These are phyloP conservation scores for Haematococcus lacustris DNA, from an alignment of 139 green algal species.

Conservation along the genomic window DNA sequence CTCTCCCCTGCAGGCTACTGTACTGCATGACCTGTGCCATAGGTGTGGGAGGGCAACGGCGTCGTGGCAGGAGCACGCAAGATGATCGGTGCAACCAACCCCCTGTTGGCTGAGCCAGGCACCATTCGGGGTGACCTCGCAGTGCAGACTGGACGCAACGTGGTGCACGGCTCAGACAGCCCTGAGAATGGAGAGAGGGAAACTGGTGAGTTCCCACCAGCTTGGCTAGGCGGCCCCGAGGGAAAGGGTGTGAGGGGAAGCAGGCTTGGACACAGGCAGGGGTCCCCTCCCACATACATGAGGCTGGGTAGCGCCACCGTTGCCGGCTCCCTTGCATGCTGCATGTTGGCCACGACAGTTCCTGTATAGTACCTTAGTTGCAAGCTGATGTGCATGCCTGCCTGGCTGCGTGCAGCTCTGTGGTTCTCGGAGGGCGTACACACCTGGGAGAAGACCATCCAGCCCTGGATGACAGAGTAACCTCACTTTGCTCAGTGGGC, in stretches of 20 bases:
- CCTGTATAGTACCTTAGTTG: neutral
- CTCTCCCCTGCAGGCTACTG: too few relatives aligned
- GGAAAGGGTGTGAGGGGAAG: neutral
- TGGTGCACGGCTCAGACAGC: conserved; percentile 88
- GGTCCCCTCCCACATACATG: neutral
- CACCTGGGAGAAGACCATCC: conserved; percentile 54
- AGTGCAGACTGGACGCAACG: conserved; percentile 87
- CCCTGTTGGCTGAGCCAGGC: conserved; percentile 81
- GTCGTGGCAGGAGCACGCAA: conserved; percentile 87
- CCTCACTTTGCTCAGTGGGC: too few relatives aligned
- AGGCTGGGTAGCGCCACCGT: neutral
- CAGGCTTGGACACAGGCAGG: neutral
- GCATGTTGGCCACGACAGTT: neutral
- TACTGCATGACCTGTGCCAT: conserved; percentile 8
- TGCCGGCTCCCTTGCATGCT: neutral
- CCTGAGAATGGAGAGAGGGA: conserved; percentile 89
- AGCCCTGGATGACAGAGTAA: conserved; percentile 65
- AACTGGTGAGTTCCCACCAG: conserved; percentile 41
- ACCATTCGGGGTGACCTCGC: conserved; percentile 88
- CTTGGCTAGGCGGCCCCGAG: neutral
- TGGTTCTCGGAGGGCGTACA: conserved; percentile 73
- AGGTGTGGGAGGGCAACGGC: conserved; percentile 92
- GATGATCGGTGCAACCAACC: conserved; percentile 94
- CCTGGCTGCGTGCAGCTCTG: conserved; percentile 42
- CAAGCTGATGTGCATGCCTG: neutral